Conservation (phyloP, 1,284 basidiomycete species). For the Singerocomus inundabilis region DNA sequence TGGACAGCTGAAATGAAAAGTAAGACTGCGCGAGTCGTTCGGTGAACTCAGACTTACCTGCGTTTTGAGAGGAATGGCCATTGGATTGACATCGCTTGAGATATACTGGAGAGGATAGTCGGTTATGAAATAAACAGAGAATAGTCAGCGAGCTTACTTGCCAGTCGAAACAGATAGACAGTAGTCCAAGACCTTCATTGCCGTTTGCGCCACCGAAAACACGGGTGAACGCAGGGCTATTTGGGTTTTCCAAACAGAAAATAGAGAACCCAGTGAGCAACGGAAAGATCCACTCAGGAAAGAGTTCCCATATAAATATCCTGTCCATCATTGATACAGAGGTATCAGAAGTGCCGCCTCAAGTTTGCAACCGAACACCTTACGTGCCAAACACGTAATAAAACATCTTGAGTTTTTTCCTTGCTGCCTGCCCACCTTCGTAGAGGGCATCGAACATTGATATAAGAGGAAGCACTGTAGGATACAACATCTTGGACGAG, state of each 20-base stretch:
- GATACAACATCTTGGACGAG: slow-evolving; percentile 67
- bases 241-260: slow-evolving; percentile 57
- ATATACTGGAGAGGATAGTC: slow-evolving; percentile 36
- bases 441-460: slow-evolving; percentile 59
- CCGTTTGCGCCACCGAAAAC: slow-evolving; percentile 62
- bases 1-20: slow-evolving; percentile 34
- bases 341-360: background rate
- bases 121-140: slow-evolving; percentile 32
- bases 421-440: slow-evolving; percentile 44
- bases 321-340: slow-evolving; percentile 19
- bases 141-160: slow-evolving; percentile 26
- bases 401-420: slow-evolving; percentile 46
- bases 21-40: background rate
- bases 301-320: slow-evolving; percentile 52
- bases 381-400: slow-evolving; percentile 48
- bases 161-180: slow-evolving; percentile 60
- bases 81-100: slow-evolving; percentile 32
- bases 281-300: slow-evolving; percentile 53
- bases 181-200: slow-evolving; percentile 54
- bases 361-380: slow-evolving; percentile 25
- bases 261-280: slow-evolving; percentile 51
- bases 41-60: slow-evolving; percentile 26
- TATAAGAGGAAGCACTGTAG: slow-evolving; percentile 50
- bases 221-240: slow-evolving; percentile 46
- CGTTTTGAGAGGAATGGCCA: slow-evolving; percentile 45